Conservation (phyloP, 2,329 filamentous ascomycete genomes). For the Aureobasidium subglaciale region DNA sequence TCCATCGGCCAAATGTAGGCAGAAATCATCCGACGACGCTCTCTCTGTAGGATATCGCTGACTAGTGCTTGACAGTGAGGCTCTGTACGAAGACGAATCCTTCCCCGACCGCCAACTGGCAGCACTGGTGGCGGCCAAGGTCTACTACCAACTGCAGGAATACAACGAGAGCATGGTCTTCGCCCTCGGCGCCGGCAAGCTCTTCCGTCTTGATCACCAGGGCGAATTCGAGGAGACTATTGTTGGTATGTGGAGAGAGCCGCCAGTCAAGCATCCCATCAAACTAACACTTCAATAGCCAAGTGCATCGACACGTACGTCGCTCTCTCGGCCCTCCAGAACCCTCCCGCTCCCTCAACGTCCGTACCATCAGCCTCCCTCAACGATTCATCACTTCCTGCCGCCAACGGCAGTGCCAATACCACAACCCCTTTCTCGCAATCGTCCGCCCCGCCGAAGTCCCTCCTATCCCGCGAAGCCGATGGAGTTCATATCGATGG, state of each 20-base stretch:
- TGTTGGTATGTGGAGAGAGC: slow-evolving; percentile 55
- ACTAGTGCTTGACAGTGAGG: slow-evolving; percentile 58
- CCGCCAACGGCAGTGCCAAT: slow-evolving; percentile 41
- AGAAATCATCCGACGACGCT: neutral
- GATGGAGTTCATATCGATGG: slow-evolving; percentile 50
- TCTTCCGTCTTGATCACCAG: slow-evolving; percentile 84
- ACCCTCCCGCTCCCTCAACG: slow-evolving; percentile 44
- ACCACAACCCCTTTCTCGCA: slow-evolving; percentile 94
- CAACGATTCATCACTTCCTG: slow-evolving; percentile 69
- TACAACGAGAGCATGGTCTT: slow-evolving; percentile 99
- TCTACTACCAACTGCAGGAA: slow-evolving; percentile 97
- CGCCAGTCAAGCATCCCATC: neutral
- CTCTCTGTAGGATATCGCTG: neutral
- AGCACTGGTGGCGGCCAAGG: slow-evolving; percentile 89
- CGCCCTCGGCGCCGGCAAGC: slow-evolving; percentile 85
- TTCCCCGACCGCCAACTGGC: slow-evolving; percentile 93
- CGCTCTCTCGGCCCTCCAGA: slow-evolving; percentile 60
- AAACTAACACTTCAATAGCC: slow-evolving; percentile 37
- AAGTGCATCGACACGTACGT: slow-evolving; percentile 99
- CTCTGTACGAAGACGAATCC: slow-evolving; percentile 89
- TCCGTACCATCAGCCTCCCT: slow-evolving; percentile 38
- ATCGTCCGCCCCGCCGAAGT: slow-evolving; percentile 87
- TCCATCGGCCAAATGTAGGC: slow-evolving; percentile 88
- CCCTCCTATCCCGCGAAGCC: slow-evolving; percentile 76
- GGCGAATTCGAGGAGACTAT: slow-evolving; percentile 99